phyloP scores from a whole-genome alignment of 2,329 filamentous ascomycete species.

The Hypoxylon sp. region DNA sequence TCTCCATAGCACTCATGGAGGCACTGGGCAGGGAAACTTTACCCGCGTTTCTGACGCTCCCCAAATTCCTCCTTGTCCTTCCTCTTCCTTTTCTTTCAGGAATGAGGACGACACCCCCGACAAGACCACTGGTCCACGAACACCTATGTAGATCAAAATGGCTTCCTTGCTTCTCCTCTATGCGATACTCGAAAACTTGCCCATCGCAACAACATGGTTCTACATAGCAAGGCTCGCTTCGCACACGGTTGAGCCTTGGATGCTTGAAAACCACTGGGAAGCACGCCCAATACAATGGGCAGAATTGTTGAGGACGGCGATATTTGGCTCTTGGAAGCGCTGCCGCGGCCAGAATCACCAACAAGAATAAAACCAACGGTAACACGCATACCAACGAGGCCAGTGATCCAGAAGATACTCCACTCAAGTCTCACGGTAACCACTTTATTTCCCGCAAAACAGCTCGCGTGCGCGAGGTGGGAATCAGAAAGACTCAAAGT shows the following conservation, averaged over 20 bases:
- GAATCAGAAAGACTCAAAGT: not conserved
- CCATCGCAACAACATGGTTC: not conserved
- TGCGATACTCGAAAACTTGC: not conserved
- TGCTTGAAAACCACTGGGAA: not conserved
- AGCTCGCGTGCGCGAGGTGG: not conserved
- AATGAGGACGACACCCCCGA: not conserved
- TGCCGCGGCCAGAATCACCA: not conserved
- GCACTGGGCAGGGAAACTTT: not conserved
- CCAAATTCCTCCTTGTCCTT: not conserved
- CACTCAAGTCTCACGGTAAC: not conserved
- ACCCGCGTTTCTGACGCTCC: not conserved
- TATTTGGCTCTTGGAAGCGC: not conserved
- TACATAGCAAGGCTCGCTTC: not conserved
- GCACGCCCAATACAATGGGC: conserved; percentile 1
- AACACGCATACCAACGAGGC: too few species aligned
- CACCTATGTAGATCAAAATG: not conserved
- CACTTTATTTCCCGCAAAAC: not conserved
- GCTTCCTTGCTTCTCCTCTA: not conserved
- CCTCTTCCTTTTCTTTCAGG: too few species aligned
- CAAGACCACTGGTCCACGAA: not conserved
- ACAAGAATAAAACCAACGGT: not conserved
- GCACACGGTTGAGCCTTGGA: not conserved
- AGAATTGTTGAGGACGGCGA: conserved; percentile 5
- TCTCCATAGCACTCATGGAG: not conserved
- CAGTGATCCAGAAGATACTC: not conserved